These are phyloP conservation scores for Nicotiana benthamiana DNA, from an alignment of 257 asterid species.

Conservation along the genomic window DNA sequence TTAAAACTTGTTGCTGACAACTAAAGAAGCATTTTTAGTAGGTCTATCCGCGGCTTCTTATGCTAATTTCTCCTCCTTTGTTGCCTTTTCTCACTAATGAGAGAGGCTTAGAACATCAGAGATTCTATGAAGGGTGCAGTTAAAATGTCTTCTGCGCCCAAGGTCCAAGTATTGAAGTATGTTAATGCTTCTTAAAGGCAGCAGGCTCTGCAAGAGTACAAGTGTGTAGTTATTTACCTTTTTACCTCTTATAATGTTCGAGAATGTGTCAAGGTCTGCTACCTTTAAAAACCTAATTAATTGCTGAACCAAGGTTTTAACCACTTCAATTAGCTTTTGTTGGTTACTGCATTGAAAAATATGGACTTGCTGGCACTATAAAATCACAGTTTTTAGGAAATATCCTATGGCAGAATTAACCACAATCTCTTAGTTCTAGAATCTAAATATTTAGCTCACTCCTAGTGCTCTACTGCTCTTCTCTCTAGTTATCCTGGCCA, in stretches of 20 bases:
- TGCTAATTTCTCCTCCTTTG: not conserved
- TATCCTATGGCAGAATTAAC: not conserved
- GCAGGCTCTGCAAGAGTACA: not conserved
- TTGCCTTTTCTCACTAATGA: not conserved
- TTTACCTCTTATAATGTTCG: not conserved
- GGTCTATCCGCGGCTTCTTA: not conserved
- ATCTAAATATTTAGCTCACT: not conserved
- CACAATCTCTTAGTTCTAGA: not conserved
- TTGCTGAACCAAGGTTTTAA: not conserved
- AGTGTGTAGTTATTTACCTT: not conserved
- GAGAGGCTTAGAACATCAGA: not conserved
- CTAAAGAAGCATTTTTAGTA: not conserved
- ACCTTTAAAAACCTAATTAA: too few species aligned
- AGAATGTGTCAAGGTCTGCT: not conserved
- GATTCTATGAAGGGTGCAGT: not conserved
- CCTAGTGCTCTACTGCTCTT: not conserved
- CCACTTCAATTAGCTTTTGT: not conserved
- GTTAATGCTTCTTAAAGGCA: not conserved
- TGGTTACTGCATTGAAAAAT: not conserved
- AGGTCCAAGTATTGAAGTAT: not conserved
- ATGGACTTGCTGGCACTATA: not conserved
- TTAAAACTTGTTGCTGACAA: not conserved
- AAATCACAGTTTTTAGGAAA: not conserved
- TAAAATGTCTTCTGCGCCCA: not conserved
- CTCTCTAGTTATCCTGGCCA: not conserved